Evolutionary conservation across 805 yeast genomes (phyloP), one percentile per base, ranked within the genome.

Genomic region (Sugiyamaella lignohabitans): DNA sequence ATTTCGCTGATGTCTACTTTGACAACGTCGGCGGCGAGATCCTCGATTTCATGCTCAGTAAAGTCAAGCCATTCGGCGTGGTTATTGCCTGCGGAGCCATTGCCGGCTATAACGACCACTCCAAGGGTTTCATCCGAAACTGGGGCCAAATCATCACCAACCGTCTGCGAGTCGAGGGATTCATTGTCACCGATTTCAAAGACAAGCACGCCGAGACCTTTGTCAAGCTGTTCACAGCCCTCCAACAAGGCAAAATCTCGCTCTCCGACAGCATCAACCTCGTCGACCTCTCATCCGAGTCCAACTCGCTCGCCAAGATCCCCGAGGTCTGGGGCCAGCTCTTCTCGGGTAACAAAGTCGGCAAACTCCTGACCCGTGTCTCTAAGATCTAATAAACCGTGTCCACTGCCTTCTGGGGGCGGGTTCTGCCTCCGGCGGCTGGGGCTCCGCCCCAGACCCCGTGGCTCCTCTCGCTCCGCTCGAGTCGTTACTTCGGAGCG

Each of bases 91-190:
- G 38, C 11, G 38, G 38, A 5, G 38, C 38, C 6, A 35, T 35
- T 35, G 17, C 38, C 11, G 38, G 38, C 6, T 35, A 35, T 17
- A 35, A 35, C 20, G 38, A 35, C 21, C 21, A 8, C 5, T 10
- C 17, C 6, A 35, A 35, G 11, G 6, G 5, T 8, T 8, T 6
- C 5, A 35, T 35, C 21, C 5, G 11, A 14, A 35, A 35, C 21
- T 35, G 38, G 38, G 18, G 20, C 21, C 38, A 35, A 18, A 35
- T 35, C 11, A 35, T 35, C 21, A 35, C 38, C 38, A 35, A 35
- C 11, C 5, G 38, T 5, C 6, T 35, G 6, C 17, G 20, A 5
- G 38, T 18, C 11, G 10, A 17, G 11, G 38, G 38, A 8, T 35
- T 35, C 11, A 35, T 35, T 35, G 38, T 35, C 11, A 35, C 38